Percentiles rank a stretch among this genome's conserved stretches.
Evolutionary conservation across 169 alveolate species (phyloP).

Genomic region (Cryptosporidium ryanae): DNA sequence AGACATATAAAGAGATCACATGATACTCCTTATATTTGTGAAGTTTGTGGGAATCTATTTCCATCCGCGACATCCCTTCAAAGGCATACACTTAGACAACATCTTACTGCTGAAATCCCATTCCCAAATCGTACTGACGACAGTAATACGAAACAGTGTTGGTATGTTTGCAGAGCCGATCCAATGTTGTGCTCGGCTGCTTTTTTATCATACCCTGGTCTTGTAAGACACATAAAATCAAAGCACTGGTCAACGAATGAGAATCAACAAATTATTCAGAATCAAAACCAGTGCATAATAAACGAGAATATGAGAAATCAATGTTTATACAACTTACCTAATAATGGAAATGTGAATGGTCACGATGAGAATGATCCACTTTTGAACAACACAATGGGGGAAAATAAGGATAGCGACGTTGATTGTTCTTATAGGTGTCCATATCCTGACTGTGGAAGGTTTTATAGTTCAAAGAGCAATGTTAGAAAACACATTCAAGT

Average conservation of each 20-base stretch:
- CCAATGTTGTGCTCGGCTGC: constrained; percentile 75
- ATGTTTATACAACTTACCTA: constrained; percentile 46
- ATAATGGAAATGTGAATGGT: constrained; percentile 39
- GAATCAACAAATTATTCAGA: constrained; percentile 29
- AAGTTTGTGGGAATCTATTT: constrained; percentile 69
- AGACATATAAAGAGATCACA: constrained; percentile 73
- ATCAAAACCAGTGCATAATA: constrained; percentile 57
- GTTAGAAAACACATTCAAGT: constrained; percentile 74
- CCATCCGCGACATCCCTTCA: constrained; percentile 74
- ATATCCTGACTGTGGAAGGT: constrained; percentile 74
- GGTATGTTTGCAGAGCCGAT: constrained; percentile 76
- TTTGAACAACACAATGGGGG: constrained; percentile 55
- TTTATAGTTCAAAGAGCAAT: constrained; percentile 73
- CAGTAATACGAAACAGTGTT: constrained; percentile 60
- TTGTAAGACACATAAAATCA: constrained; percentile 72
- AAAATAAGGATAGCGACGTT: constrained; percentile 66
- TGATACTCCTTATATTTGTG: constrained; percentile 73
- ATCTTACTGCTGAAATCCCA: constrained; percentile 75
- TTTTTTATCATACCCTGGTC: constrained; percentile 70
- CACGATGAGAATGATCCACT: constrained; percentile 66
- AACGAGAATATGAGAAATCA: constrained; percentile 52
- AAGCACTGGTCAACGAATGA: constrained; percentile 74
- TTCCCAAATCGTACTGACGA: constrained; percentile 75
- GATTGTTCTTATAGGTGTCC: constrained; percentile 76
- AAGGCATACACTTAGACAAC: constrained; percentile 73